Base-by-base conservation (phyloP, 768 basidiomycete genomes). In the Coprinopsis cinerea region DNA sequence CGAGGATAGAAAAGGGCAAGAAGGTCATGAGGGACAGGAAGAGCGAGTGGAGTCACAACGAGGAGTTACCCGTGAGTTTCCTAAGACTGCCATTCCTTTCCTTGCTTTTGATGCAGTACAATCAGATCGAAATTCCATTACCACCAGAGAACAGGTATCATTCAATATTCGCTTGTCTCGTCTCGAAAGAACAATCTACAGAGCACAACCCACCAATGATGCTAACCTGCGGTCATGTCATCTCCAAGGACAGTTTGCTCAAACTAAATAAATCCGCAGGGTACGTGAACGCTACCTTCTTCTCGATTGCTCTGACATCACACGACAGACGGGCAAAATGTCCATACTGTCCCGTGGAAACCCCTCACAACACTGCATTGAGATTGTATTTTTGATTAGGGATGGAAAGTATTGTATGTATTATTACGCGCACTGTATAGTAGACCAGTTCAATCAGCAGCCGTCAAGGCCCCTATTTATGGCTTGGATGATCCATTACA, bases 191-290 rank as follows among this genome's bases (percentile, higher is more conserved):
- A 60, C 95, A 96, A 67, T 84, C 92, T 20, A 94, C 90, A 3
- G 87, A 91, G 46, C 66, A 76, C 51, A 99, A 99, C 64, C 96
- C 93, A 7, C 95, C 96, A 0, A 96, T 96, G 92, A 94, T 97
- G 88, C 86, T 99, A 76, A 70, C 73, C 2, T 98, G 96, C 63
- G 96, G 95, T 1, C 96, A 99, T 67, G 93, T 96, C 30, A 84
- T 99, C 39, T 85, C 91, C 1, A 87, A 87, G 62, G 95, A 97
- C 59, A 95, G 90, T 64, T 69, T 98, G 55, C 81, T 82, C 55
- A 91, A 93, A 64, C 71, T 99, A 40, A 85, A 88, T 63, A 97
- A 95, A 69, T 77, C 85, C 25, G 86, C 83, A 59, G 67, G 73
- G 95, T 84, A 47, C 47, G 65, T 60, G 41, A 20, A 35, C 28